Conservation (phyloP, 306 rosid species). For the Fragaria ananassa region DNA sequence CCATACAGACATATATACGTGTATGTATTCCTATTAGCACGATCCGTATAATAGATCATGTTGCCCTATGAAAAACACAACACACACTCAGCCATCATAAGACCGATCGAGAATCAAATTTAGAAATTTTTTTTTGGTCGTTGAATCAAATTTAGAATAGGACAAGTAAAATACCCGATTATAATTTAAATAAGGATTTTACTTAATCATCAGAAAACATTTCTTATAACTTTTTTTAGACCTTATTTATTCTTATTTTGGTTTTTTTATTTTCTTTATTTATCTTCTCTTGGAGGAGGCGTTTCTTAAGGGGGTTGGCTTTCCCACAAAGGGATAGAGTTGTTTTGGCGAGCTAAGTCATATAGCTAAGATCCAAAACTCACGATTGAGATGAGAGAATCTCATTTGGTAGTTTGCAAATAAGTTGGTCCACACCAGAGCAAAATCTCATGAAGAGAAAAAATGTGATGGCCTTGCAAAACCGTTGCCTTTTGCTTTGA, state of each 20-base stretch:
- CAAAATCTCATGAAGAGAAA: constrained; percentile 1
- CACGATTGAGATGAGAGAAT: neutral
- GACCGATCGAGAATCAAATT: neutral
- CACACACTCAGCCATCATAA: neutral
- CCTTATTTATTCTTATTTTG: neutral
- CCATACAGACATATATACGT: too few relatives aligned
- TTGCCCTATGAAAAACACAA: neutral
- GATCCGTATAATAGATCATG: neutral
- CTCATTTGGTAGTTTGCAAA: neutral
- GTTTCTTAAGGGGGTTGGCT: neutral
- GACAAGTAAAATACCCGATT: neutral
- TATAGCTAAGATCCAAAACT: neutral
- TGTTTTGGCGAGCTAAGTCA: neutral
- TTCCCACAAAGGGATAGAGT: neutral
- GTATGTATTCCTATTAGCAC: neutral
- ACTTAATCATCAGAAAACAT: neutral
- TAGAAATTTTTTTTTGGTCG: too few relatives aligned
- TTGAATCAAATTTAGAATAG: neutral
- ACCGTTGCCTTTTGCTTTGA: neutral
- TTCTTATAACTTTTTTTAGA: neutral
- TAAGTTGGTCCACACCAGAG: neutral
- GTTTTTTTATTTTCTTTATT: neutral
- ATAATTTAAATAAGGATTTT: neutral
- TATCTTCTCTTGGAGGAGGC: neutral
- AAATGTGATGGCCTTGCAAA: neutral